Conservation (phyloP, 306 rosid genomes). For the Prinsepia uniflora region DNA sequence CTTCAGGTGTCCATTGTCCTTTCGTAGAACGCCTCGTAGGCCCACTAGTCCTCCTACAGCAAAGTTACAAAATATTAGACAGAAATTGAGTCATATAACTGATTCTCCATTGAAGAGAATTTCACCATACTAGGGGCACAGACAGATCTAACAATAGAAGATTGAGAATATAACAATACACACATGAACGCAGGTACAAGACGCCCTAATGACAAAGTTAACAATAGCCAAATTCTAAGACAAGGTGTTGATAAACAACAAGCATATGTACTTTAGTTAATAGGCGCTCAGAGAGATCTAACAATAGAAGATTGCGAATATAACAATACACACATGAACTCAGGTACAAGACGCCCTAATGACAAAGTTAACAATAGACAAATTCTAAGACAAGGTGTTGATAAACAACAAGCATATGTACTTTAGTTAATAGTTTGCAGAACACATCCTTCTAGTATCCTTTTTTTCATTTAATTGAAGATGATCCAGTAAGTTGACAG, state of each 20-base stretch:
- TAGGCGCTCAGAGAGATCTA: too few species aligned
- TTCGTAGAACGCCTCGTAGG: slow-evolving; percentile 99
- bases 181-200: neutral
- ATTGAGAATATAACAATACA: neutral
- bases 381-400: neutral
- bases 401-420: slow-evolving; percentile 1
- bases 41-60: slow-evolving; percentile 88
- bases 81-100: slow-evolving; percentile 4
- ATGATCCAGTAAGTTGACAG: slow-evolving; percentile 3
- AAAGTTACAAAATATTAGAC: slow-evolving; percentile 18
- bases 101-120: slow-evolving; percentile 6
- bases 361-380: neutral
- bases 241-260: neutral
- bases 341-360: neutral
- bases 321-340: neutral
- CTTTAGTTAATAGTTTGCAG: neutral
- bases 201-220: neutral
- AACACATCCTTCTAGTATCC: neutral
- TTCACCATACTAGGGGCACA: neutral
- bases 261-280: neutral
- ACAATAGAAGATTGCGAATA: neutral
- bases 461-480: neutral
- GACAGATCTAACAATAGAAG: neutral
- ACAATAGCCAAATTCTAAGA: neutral
- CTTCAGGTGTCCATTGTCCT: slow-evolving; percentile 97